Evolutionary conservation across 768 basidiomycete genomes (phyloP).

Genomic region (Chiua virens): DNA sequence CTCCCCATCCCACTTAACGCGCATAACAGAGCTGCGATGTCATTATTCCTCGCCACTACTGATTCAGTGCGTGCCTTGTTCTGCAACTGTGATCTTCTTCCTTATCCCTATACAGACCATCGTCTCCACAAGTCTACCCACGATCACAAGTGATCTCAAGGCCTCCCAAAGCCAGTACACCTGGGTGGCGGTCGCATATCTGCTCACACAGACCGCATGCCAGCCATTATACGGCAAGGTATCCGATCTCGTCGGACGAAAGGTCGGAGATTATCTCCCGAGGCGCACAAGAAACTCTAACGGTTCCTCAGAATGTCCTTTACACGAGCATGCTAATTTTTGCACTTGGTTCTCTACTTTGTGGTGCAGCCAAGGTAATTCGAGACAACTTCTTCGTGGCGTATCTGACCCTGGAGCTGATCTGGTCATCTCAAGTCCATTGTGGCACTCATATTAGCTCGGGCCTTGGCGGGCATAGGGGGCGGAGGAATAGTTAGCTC

Average conservation of each 20-base stretch:
- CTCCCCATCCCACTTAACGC: conserved; percentile 11
- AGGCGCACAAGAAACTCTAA: conserved; percentile 3
- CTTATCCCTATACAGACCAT: conserved; percentile 46
- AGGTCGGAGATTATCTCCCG: conserved; percentile 44
- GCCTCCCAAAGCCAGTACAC: conserved; percentile 75
- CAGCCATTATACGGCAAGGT: conserved; percentile 82
- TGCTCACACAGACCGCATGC: conserved; percentile 83
- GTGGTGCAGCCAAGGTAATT: conserved; percentile 68
- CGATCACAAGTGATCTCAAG: conserved; percentile 67
- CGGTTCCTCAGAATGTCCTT: conserved; percentile 52
- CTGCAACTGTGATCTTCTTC: background rate
- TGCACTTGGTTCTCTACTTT: conserved; percentile 74
- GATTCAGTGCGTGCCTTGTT: conserved; percentile 59
- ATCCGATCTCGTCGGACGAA: conserved; percentile 78
- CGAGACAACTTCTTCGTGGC: conserved; percentile 14
- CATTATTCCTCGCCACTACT: conserved; percentile 84
- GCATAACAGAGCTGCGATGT: conserved; percentile 64
- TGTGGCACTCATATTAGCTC: conserved; percentile 65
- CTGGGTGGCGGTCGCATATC: conserved; percentile 84
- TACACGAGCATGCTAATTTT: conserved; percentile 76
- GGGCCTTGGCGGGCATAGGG: conserved; percentile 73
- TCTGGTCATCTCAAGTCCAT: conserved; percentile 33
- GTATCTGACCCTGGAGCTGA: conserved; percentile 11
- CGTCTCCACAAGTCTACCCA: conserved; percentile 82
- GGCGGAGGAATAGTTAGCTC: conserved; percentile 84